These are phyloP conservation scores for Caryopteris hybrid DNA, from an alignment of 305 asterid genomes.

Conservation along the genomic window DNA sequence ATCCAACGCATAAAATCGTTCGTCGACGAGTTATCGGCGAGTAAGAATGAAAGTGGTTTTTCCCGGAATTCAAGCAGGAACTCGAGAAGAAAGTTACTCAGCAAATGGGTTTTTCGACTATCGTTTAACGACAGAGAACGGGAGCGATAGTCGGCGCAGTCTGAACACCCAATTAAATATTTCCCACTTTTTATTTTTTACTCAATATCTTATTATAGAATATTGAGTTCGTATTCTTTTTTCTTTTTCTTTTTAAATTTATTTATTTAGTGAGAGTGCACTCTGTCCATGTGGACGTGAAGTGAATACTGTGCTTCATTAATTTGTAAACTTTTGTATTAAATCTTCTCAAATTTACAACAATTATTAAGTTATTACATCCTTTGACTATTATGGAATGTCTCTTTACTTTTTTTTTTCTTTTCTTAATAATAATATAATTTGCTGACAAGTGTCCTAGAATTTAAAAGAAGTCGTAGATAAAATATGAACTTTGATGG, in stretches of 20 bases:
- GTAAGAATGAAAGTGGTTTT: not conserved
- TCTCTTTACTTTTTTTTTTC: not conserved
- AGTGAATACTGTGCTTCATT: conserved; percentile 42
- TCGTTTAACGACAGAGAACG: conserved; percentile 64
- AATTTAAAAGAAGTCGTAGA: not conserved
- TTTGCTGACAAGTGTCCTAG: conserved; percentile 5
- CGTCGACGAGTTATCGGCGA: conserved; percentile 28
- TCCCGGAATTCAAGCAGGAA: conserved; percentile 27
- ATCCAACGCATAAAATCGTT: conserved; percentile 47
- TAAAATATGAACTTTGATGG: conserved; percentile 6
- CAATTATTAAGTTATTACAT: not conserved
- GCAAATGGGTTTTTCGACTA: conserved; percentile 81
- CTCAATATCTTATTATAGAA: conserved; percentile 34
- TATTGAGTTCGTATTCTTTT: conserved; percentile 44
- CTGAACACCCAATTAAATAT: conserved; percentile 15
- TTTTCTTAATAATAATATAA: not conserved
- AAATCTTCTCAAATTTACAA: conserved; percentile 22
- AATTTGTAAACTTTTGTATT: conserved; percentile 28
- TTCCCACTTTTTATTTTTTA: conserved; percentile 21
- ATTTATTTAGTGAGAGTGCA: conserved; percentile 42
- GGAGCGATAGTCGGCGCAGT: conserved; percentile 47
- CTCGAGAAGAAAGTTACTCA: conserved; percentile 47
- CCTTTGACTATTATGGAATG: conserved; percentile 5
- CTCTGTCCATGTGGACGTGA: conserved; percentile 87
- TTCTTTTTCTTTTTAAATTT: not conserved